These are phyloP conservation scores for Backusella morwellensis DNA, from an alignment of 192 early-diverging fungal genomes.

Conservation along the genomic window DNA sequence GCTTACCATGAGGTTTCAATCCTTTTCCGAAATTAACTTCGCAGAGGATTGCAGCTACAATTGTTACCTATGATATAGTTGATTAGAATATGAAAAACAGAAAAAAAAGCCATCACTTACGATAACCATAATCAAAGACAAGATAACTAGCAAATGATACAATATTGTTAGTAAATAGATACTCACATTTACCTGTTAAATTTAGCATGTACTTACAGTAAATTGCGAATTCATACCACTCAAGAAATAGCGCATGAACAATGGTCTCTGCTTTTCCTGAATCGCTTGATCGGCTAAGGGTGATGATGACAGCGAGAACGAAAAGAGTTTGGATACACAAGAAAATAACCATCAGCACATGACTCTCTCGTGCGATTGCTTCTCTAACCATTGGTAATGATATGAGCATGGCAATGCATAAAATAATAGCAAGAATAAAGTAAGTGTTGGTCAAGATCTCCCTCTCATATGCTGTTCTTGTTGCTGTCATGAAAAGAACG, in stretches of 20 bases:
- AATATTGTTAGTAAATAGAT: not conserved
- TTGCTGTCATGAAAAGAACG: not conserved
- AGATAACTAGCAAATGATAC: not conserved
- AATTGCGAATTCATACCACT: slow-evolving; percentile 3
- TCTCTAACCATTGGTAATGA: not conserved
- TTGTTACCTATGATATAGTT: not conserved
- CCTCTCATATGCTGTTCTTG: not conserved
- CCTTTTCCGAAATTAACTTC: not conserved
- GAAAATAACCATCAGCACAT: not conserved
- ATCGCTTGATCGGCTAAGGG: not conserved
- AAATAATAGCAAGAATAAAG: not conserved
- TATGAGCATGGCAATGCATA: not conserved
- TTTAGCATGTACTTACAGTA: not conserved
- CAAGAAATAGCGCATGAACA: not conserved
- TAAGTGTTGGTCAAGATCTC: not conserved
- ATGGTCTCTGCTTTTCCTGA: not conserved
- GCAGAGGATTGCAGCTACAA: not conserved
- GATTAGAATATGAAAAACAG: not conserved
- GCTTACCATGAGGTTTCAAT: not conserved
- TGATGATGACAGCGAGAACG: not conserved
- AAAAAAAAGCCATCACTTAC: not conserved
- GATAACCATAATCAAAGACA: not conserved
- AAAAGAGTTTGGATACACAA: not conserved
- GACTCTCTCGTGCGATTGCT: not conserved
- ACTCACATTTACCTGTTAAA: not conserved